Evolutionary conservation across 2,329 filamentous ascomycete genomes (phyloP), one percentile per base, ranked within the genome.

Genomic region (Juglanconis sp.): DNA sequence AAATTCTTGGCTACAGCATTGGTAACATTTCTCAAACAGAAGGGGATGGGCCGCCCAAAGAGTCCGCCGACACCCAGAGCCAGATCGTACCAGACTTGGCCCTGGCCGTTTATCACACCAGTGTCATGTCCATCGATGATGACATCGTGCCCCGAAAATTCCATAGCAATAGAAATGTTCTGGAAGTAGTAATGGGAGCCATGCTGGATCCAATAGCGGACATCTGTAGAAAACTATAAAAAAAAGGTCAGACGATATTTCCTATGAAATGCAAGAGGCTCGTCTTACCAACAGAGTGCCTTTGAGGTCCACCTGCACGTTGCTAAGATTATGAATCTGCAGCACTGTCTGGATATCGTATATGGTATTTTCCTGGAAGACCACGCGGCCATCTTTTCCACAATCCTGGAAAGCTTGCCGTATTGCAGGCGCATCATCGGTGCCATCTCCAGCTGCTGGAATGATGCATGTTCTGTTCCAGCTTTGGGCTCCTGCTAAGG

Each of bases 121-220:
- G 56, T 57, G 34, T 53, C 48, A 35, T 57, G 56, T 6, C 56
- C 56, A 30, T 57, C 56, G 9, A 57, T 57, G 10, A 38, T 57
- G 31, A 57, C 47, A 5, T 57, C 48, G 17, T 46, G 4, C 31
- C 56, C 56, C 3, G 56, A 57, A n/a, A 52, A 57, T 31, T 57
- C 56, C 56, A 57, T 57, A 2, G 56, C 56, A 34, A 47, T 57
- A 30, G 56, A 57, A n/a, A 57, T 57, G n/a, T 57, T 57, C n/a
- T 57, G 56, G 30, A 57, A 57, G 31, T 57, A 17, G 40, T 57
- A 53, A 35, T 57, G 42, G 32, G 56, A 57, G 38, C 56, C 56
- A 47, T 57, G 56, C 48, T 52, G 56, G 32, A 57, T 57, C 56
- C 56, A 57, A 24, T 57, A 57, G 11, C 48, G 56, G 31, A 57